Percentiles rank a stretch among this genome's conserved stretches.
Conservation (phyloP, 768 basidiomycete genomes). For the Pluteus cervinus region DNA sequence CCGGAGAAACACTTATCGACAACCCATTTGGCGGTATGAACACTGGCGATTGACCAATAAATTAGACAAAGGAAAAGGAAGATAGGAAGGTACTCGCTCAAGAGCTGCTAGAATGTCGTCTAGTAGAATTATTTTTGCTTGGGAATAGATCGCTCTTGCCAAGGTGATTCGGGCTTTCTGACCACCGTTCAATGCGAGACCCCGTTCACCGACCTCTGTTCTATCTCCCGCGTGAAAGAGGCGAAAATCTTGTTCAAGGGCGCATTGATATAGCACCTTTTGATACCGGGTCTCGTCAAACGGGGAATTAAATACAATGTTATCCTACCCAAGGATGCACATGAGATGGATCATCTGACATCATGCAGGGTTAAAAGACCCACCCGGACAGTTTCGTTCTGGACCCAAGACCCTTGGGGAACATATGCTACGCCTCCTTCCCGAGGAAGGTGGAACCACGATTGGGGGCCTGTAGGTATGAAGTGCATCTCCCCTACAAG, state of each 20-base stretch:
- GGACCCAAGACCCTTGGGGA: slow-evolving; percentile 78
- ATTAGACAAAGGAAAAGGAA: background rate
- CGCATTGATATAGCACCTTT: slow-evolving; percentile 69
- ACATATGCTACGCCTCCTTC: slow-evolving; percentile 65
- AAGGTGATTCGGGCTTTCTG: slow-evolving; percentile 41
- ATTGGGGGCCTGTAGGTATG: slow-evolving; percentile 37
- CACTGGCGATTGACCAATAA: slow-evolving; percentile 16
- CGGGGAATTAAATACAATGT: slow-evolving; percentile 71
- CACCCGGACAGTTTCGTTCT: slow-evolving; percentile 67
- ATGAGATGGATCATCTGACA: too few species aligned
- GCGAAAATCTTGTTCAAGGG: slow-evolving; percentile 64
- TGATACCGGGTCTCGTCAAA: slow-evolving; percentile 75
- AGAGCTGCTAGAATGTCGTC: slow-evolving; percentile 70
- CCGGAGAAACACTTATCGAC: background rate
- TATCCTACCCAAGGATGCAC: slow-evolving; percentile 49
- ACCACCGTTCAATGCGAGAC: slow-evolving; percentile 36
- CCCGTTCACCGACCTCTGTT: slow-evolving; percentile 47
- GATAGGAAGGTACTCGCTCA: slow-evolving; percentile 28
- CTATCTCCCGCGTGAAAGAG: slow-evolving; percentile 58
- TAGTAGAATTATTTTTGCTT: slow-evolving; percentile 57
- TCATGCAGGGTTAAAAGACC: slow-evolving; percentile 1
- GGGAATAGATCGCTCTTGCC: slow-evolving; percentile 40
- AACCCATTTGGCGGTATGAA: slow-evolving; percentile 37
- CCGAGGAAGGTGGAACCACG: slow-evolving; percentile 64
- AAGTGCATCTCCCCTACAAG: slow-evolving; percentile 55